Base-by-base conservation (phyloP, 495 filamentous ascomycete genomes). In the Aspergillus haitiensis region DNA sequence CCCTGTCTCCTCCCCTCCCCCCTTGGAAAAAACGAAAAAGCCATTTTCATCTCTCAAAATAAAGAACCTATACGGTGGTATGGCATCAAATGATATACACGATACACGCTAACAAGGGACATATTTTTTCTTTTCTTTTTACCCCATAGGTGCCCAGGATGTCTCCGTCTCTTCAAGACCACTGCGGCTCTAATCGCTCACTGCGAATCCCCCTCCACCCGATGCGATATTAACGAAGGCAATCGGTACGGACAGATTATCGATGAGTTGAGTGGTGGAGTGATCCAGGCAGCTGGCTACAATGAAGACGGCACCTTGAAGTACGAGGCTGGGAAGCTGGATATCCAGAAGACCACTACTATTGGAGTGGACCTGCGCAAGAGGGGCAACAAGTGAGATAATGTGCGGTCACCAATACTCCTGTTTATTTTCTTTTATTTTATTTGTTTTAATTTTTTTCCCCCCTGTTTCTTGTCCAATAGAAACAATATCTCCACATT, bases 231-330 rank as follows among this genome's bases (percentile, higher is more conserved):
- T 27, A 70, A 68, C 45, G 66, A 72, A 1, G 64, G 59, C 11
- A 52, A 62, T 2, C 52, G 66, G 2, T 83, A 72, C 51, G 67
- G 63, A 1, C 67, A 80, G 62, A 63, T 78, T 7, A 61, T 86
- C 6, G 74, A 80, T 35, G 70, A 79, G 21, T 33, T 83, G 7
- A 78, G 70, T 10, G 81, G 81, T 8, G 84, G 84, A 0, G 71
- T 83, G 18, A 64, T 81, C 56, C 64, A 70, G 11, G 63, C 68
- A 4, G 57, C 35, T 1, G 70, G 69, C 3, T 63, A 65, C 35
- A 54, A 68, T 32, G 58, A 55, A 0, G 72, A 75, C 27, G 72
- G 71, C 0, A 67, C 71, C 0, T 11, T 65, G 27, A 65, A 58
- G 53, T 70, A 70, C 44, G 62, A 63, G 27, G 63, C 67, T 0